Evolutionary conservation across 371 early-diverging fungal species (phyloP).

Genomic region (Funneliformis caledonium): DNA sequence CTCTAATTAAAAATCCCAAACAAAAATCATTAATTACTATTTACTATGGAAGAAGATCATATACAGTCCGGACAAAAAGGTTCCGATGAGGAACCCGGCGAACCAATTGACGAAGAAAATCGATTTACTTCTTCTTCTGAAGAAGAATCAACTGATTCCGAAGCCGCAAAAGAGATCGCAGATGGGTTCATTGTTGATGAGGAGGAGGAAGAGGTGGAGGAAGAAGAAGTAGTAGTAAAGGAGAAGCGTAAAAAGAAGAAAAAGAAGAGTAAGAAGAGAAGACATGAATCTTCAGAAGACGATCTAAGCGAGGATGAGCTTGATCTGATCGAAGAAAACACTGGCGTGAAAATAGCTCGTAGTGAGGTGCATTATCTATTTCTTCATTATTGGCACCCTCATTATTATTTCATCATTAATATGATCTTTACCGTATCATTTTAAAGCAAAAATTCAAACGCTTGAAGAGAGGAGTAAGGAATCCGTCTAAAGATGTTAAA

Average conservation of each 20-base stretch:
- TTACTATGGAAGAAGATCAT: not conserved
- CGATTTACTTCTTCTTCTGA: not conserved
- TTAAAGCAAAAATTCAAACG: constrained; percentile 66
- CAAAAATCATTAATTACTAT: not conserved
- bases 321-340: constrained; percentile 84
- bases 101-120: not conserved
- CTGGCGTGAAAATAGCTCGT: constrained; percentile 65
- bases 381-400: not conserved
- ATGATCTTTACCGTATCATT: not conserved
- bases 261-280: constrained; percentile 58
- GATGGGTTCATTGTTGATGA: constrained; percentile 48
- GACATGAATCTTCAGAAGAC: constrained; percentile 64
- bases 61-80: not conserved
- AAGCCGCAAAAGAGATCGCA: constrained; percentile 49
- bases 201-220: constrained; percentile 46
- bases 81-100: not conserved
- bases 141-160: constrained; percentile 10
- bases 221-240: constrained; percentile 44
- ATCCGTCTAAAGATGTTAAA: constrained; percentile 48
- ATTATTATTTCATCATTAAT: not conserved
- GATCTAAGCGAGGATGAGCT: constrained; percentile 88
- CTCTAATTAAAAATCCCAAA: no score
- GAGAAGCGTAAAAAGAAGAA: constrained; percentile 50
- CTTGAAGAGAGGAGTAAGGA: constrained; percentile 66
- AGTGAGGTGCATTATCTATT: constrained; percentile 52